Conservation (phyloP, 805 yeast species). For the Saccharomycopsis oosterbeekiorum region DNA sequence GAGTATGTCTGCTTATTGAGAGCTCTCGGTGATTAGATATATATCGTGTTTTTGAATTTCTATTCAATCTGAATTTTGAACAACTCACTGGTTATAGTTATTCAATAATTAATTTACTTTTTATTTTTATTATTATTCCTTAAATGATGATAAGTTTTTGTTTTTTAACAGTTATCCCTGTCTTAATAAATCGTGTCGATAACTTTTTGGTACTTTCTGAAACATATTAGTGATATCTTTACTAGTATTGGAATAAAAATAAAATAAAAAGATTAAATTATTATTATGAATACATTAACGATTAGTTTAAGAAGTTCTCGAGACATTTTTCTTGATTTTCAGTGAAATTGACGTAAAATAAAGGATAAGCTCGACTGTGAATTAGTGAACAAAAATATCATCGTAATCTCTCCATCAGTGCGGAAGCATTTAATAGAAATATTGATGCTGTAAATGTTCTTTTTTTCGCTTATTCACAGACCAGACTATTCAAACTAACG, state of each 20-base stretch:
- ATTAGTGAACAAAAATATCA: too few species aligned
- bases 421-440: too few species aligned
- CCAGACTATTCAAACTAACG: too few species aligned
- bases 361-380: too few species aligned
- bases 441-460: too few species aligned
- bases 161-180: slow-evolving; percentile 74
- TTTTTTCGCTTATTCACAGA: too few species aligned
- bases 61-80: too few species aligned
- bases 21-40: not conserved
- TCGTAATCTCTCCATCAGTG: too few species aligned
- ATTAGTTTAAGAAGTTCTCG: not conserved
- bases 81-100: not conserved
- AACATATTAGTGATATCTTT: not conserved
- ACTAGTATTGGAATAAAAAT: not conserved
- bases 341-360: too few species aligned
- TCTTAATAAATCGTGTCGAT: slow-evolving; percentile 74
- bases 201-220: slow-evolving; percentile 24
- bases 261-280: not conserved
- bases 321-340: not conserved
- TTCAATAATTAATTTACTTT: not conserved
- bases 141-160: slow-evolving; percentile 48
- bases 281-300: not conserved
- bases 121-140: not conserved
- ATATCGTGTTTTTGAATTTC: not conserved
- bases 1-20: not conserved